Evolutionary conservation across 129 eudicot genomes (phyloP).

Genomic region (Pseudognaphalium luteoalbum): DNA sequence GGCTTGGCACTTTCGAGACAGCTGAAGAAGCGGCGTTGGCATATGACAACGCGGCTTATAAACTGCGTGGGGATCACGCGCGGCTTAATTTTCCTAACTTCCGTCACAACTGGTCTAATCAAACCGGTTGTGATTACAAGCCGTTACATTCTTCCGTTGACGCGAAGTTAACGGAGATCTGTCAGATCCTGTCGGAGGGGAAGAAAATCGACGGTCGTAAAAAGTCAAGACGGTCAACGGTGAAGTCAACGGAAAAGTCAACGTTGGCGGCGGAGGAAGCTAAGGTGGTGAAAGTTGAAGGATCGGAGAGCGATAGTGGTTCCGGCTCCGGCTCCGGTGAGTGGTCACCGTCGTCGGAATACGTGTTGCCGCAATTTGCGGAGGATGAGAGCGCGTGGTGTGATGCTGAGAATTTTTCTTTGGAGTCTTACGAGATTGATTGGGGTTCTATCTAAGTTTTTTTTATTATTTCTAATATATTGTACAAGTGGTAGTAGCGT

Average conservation of each 20-base stretch:
- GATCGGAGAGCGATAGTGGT: constrained; percentile 43
- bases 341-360: constrained; percentile 56
- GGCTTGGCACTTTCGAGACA: constrained; percentile 75
- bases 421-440: constrained; percentile 73
- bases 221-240: constrained; percentile 2
- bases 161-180: constrained; percentile 64
- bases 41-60: constrained; percentile 75
- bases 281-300: constrained; percentile 28
- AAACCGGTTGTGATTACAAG: constrained; percentile 49
- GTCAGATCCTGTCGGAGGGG: constrained; percentile 60
- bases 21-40: constrained; percentile 88
- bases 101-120: constrained; percentile 57
- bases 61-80: constrained; percentile 64
- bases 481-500: not conserved
- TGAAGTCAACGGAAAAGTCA: not conserved
- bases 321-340: constrained; percentile 44
- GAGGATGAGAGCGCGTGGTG: constrained; percentile 46
- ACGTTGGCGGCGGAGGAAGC: not conserved
- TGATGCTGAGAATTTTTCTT: constrained; percentile 30
- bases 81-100: constrained; percentile 70
- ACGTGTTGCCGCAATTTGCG: constrained; percentile 46
- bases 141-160: constrained; percentile 67
- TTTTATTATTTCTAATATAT: not conserved
- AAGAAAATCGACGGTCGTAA: constrained; percentile 43
- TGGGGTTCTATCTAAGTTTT: constrained; percentile 42